Evolutionary conservation across 306 rosid species (phyloP), one percentile per base, ranked within the genome.

Genomic region (Cucumis cinereus): DNA sequence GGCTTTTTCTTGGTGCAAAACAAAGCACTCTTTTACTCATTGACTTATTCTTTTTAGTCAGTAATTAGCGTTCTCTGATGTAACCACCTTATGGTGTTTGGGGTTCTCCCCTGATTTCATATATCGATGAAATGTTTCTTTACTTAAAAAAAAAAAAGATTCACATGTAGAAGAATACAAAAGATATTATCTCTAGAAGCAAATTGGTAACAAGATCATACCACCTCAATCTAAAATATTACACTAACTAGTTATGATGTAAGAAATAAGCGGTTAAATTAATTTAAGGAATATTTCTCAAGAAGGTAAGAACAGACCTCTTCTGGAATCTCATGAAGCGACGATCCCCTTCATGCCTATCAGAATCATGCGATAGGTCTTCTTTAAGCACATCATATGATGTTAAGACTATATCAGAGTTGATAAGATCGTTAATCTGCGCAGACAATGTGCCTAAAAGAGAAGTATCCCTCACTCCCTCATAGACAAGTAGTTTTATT

Each of bases 351-450:
- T 84, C 89, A 78, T 90, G 95, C 87, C 98, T 88, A 83, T 94
- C 96, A 77, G 88, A 91, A 77, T 94, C 98, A 74, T 91, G 98
- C 57, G 97, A 90, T 53, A 92, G 84, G 79, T 94, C 97, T 83
- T 89, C 97, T 81, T 86, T 94, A 81, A 91, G 98, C 80, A 89
- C 91, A 77, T 94, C 97, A 80, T 94, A 94, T 20, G 98, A 87
- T 58, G 98, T 94, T 77, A 94, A 36, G 35, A 94, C 97, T 78
- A 94, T 85, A 83, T 94, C 97, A 72, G 97, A 91, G 77, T 78
- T 78, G 35, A 86, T 84, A 72, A 94, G 91, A 77, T 90, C 93
- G 74, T 81, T 77, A 79, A 88, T 82, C 87, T 87, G 89, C 83
- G 83, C 74, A 47, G 77, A 75, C 82, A 91, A 75, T 19, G 81